phyloP scores from a whole-genome alignment of 2,329 filamentous ascomycete genomes.

The Remersonia thermophila region DNA sequence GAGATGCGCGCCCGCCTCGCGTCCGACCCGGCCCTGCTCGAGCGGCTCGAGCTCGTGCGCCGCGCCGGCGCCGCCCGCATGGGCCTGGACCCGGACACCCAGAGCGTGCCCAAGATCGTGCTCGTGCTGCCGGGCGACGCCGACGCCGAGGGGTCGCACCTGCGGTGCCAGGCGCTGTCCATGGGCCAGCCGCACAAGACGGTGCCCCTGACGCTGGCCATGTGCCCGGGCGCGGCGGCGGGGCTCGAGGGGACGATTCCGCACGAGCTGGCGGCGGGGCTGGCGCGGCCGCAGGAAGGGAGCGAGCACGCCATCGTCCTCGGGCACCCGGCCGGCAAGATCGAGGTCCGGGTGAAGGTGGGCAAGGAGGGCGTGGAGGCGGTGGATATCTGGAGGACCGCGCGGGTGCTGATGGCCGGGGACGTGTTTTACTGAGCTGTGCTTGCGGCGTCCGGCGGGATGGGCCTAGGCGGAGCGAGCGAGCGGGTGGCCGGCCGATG shows the following conservation, averaged over 20 bases:
- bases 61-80: slow-evolving; percentile 26
- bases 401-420: slow-evolving; percentile 37
- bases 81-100: slow-evolving; percentile 26
- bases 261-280: slow-evolving; percentile 19
- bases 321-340: slow-evolving; percentile 33
- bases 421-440: slow-evolving; percentile 31
- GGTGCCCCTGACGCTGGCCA: slow-evolving; percentile 28
- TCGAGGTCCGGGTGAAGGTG: slow-evolving; percentile 34
- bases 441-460: too few species aligned
- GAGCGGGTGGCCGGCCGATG: too few species aligned
- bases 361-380: slow-evolving; percentile 28
- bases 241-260: slow-evolving; percentile 31
- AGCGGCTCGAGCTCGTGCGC: slow-evolving; percentile 25
- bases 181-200: slow-evolving; percentile 34
- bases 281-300: neutral
- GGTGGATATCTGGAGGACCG: slow-evolving; percentile 35
- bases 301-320: slow-evolving; percentile 26
- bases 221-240: slow-evolving; percentile 29
- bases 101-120: slow-evolving; percentile 34
- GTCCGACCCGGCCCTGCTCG: neutral
- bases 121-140: slow-evolving; percentile 27
- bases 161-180: slow-evolving; percentile 35
- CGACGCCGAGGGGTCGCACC: slow-evolving; percentile 16
- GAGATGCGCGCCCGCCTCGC: too few species aligned
- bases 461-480: too few species aligned